Evolutionary conservation across 768 basidiomycete species (phyloP).

Genomic region (Boletus sensibilis): DNA sequence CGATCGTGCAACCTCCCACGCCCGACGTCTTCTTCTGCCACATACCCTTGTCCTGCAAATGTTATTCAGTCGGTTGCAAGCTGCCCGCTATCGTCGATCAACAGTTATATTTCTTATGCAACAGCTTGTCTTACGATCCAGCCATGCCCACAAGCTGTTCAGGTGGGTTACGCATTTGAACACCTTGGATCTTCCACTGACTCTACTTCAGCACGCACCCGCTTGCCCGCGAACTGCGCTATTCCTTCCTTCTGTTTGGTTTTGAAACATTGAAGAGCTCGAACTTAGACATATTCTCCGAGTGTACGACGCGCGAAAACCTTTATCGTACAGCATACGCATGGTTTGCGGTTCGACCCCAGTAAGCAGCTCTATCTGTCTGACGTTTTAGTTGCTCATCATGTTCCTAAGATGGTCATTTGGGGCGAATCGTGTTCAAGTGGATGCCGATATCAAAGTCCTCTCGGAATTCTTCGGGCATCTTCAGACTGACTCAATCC

Average conservation of each 20-base stretch:
- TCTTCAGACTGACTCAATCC: constrained; percentile 70
- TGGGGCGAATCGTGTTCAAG: constrained; percentile 89
- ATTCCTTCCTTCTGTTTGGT: constrained; percentile 88
- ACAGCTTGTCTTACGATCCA: constrained; percentile 79
- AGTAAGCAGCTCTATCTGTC: constrained; percentile 52
- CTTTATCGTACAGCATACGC: constrained; percentile 80
- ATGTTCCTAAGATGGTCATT: constrained; percentile 76
- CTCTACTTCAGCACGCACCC: constrained; percentile 72
- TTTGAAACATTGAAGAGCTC: constrained; percentile 91
- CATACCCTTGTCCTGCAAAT: constrained; percentile 85
- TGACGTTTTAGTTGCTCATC: neutral
- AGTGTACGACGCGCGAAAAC: constrained; percentile 68
- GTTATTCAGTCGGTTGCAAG: constrained; percentile 88
- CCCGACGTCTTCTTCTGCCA: constrained; percentile 74
- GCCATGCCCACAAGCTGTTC: constrained; percentile 62
- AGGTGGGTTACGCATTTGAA: constrained; percentile 51
- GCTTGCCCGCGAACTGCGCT: constrained; percentile 84
- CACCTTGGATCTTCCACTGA: neutral
- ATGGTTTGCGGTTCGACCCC: constrained; percentile 93
- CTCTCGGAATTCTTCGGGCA: constrained; percentile 80
- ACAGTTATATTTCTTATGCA: constrained; percentile 85
- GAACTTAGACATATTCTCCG: constrained; percentile 77
- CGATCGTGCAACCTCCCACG: constrained; percentile 66
- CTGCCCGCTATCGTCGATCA: constrained; percentile 83
- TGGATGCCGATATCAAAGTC: constrained; percentile 85